Conservation (phyloP, 2,329 filamentous ascomycete genomes). For the Neonectria hederae region DNA sequence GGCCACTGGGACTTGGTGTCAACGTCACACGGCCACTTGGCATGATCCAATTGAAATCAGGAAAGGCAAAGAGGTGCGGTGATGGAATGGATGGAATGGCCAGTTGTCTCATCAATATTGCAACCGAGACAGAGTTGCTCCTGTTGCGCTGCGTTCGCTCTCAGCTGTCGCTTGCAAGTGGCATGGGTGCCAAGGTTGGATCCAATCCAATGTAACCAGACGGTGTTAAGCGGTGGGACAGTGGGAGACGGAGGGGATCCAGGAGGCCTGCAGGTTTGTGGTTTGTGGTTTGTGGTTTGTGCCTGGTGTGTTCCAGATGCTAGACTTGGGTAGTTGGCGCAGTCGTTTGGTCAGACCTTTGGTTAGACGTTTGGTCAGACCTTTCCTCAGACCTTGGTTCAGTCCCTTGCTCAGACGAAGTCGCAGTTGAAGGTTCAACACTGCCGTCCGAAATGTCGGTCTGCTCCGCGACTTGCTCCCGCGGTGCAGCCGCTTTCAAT, state of each 20-base stretch:
- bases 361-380: neutral
- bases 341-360: neutral
- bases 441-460: neutral
- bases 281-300: neutral
- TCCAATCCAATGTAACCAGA: neutral
- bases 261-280: neutral
- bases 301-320: neutral
- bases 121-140: constrained; percentile 15
- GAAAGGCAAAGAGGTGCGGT: constrained; percentile 7
- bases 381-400: neutral
- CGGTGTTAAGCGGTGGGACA: neutral
- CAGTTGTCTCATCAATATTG: constrained; percentile 16
- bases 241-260: neutral
- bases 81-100: constrained; percentile 26
- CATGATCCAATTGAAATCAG: constrained; percentile 21
- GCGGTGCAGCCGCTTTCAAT: neutral
- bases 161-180: constrained; percentile 2
- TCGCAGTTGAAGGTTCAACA: neutral
- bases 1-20: constrained; percentile 19
- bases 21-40: constrained; percentile 37
- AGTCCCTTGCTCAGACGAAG: neutral
- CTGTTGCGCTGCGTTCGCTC: constrained; percentile 6
- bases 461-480: neutral
- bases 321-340: neutral
- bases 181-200: constrained; percentile 1